phyloP scores from a whole-genome alignment of 768 basidiomycete genomes.

The Suillus subalutaceus region DNA sequence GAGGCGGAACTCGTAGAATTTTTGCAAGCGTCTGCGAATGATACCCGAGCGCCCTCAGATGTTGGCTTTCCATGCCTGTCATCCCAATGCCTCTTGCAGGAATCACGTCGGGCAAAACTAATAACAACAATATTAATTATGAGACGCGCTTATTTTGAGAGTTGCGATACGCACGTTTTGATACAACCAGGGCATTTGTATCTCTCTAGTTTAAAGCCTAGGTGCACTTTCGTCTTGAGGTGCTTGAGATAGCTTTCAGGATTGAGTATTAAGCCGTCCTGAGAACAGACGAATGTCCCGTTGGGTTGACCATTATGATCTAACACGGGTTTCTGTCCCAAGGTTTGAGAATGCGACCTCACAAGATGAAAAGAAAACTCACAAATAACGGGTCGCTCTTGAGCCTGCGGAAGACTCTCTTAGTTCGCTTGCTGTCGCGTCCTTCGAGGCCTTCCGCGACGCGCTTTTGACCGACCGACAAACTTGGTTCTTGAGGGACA shows the following conservation, averaged over 20 bases:
- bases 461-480: background rate
- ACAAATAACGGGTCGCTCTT: background rate
- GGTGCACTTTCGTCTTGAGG: background rate
- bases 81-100: background rate
- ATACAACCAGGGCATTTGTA: background rate
- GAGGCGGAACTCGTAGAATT: background rate
- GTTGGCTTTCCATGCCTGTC: background rate
- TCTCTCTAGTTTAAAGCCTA: background rate
- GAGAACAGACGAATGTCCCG: background rate
- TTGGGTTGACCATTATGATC: background rate
- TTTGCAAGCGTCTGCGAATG: background rate
- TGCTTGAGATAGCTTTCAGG: background rate
- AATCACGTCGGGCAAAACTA: background rate
- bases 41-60: background rate
- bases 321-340: background rate
- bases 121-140: background rate
- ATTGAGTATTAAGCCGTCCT: background rate
- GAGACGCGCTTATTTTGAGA: background rate
- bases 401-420: accelerated
- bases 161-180: background rate
- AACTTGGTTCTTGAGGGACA: background rate
- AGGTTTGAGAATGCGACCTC: background rate
- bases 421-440: background rate
- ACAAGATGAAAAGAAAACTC: background rate
- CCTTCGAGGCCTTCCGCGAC: background rate